phyloP scores from a whole-genome alignment of 1,139 yeast species.

The Candida sanyaensis region DNA sequence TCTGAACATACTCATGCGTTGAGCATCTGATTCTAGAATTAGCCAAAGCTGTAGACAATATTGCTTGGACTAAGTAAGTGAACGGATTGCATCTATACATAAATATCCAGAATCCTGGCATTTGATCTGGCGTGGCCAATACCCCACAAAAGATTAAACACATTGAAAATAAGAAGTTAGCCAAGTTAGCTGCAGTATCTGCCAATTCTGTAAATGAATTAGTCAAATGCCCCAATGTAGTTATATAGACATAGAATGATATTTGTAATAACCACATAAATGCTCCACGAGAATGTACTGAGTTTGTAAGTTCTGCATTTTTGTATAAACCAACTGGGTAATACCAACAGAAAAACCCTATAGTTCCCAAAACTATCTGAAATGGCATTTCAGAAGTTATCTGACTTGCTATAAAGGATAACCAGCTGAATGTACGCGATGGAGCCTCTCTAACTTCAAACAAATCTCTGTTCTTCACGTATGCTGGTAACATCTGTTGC shows the following conservation, averaged over 20 bases:
- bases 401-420: conserved; percentile 55
- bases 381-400: conserved; percentile 76
- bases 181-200: conserved; percentile 41
- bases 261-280: conserved; percentile 46
- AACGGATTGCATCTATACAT: conserved; percentile 66
- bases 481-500: conserved; percentile 48
- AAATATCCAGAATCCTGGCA: conserved; percentile 52
- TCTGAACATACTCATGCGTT: conserved; percentile 24
- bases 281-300: conserved; percentile 39
- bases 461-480: conserved; percentile 33
- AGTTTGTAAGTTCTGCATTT: conserved; percentile 47
- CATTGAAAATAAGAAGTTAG: conserved; percentile 29
- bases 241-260: conserved; percentile 32
- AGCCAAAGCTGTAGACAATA: conserved; percentile 28
- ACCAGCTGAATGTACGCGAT: conserved; percentile 32
- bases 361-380: conserved; percentile 66
- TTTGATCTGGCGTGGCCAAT: conserved; percentile 22
- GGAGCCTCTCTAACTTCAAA: conserved; percentile 40
- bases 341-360: conserved; percentile 74
- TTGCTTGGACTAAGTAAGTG: conserved; percentile 54
- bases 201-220: conserved; percentile 39
- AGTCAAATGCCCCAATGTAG: conserved; percentile 41
- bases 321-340: conserved; percentile 74
- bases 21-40: conserved; percentile 27
- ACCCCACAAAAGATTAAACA: conserved; percentile 42